These are phyloP conservation scores for Ophiobolus disseminans DNA, from an alignment of 2,329 filamentous ascomycete species.

Conservation along the genomic window DNA sequence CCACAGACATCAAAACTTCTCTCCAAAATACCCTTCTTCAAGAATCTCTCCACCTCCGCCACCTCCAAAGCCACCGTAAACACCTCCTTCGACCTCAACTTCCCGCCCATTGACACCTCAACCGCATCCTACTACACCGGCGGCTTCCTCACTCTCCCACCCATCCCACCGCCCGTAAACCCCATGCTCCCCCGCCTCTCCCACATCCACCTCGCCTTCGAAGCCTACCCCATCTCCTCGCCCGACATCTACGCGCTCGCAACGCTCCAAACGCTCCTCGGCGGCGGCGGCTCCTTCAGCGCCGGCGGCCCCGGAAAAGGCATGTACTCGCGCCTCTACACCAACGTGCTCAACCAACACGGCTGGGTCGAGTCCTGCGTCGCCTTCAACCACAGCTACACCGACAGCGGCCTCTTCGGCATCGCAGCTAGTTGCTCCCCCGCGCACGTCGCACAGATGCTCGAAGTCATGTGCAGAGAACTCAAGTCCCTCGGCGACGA, in stretches of 20 bases:
- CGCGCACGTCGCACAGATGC: slow-evolving; percentile 78
- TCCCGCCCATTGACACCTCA: slow-evolving; percentile 63
- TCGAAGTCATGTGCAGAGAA: slow-evolving; percentile 94
- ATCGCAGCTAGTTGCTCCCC: slow-evolving; percentile 88
- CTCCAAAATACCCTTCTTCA: slow-evolving; percentile 87
- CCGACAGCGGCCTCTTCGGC: slow-evolving; percentile 92
- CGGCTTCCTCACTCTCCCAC: slow-evolving; percentile 85
- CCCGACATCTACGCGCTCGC: slow-evolving; percentile 96
- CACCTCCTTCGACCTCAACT: slow-evolving; percentile 57
- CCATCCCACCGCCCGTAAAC: slow-evolving; percentile 78
- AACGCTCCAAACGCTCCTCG: slow-evolving; percentile 92
- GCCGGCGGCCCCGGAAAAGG: slow-evolving; percentile 97
- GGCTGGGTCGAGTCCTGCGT: slow-evolving; percentile 97
- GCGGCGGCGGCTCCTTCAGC: slow-evolving; percentile 94
- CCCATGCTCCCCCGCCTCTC: slow-evolving; percentile 81
- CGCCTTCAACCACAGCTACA: slow-evolving; percentile 97
- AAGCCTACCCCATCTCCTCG: slow-evolving; percentile 87
- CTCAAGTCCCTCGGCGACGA: slow-evolving; percentile 79
- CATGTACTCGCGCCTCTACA: slow-evolving; percentile 98
- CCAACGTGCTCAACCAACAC: slow-evolving; percentile 96
- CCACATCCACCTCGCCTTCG: slow-evolving; percentile 94
- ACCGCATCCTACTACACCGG: slow-evolving; percentile 85
- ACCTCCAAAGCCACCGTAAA: slow-evolving; percentile 63
- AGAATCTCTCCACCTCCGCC: slow-evolving; percentile 81
- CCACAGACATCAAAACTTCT: slow-evolving; percentile 70